Evolutionary conservation across 495 filamentous ascomycete genomes (phyloP), one percentile per base, ranked within the genome.

Genomic region (Friedmanniomyces simplex): DNA sequence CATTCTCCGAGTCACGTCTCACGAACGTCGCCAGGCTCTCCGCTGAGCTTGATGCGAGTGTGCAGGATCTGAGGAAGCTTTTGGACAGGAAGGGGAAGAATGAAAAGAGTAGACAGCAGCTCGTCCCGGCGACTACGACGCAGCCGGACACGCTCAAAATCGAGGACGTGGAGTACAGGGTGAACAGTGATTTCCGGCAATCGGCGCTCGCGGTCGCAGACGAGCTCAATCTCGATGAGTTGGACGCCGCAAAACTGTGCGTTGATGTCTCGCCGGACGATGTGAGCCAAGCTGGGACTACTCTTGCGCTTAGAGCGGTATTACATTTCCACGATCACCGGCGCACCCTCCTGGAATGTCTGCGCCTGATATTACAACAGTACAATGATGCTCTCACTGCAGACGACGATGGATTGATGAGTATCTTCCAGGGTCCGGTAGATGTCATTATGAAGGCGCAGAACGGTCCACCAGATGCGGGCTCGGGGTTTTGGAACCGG

Each of bases 111-210:
- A 74, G 84, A 46, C 75, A 82, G 63, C 65, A 69, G 11, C 69
- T 88, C 26, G 24, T 34, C 48, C 34, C 52, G 14, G 18, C 51
- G 45, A 56, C 16, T 56, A 46, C 54, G 91, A 88, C 56, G 11
- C 45, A 30, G 22, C 50, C 61, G 28, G 47, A 54, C 6, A 64
- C 49, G 3, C 20, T 87, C 22, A 85, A 85, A 63, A 74, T 96
- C 54, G 77, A 79, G 61, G 84, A 84, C 56, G 77, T 78, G 10
- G 82, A 90, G 63, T 96, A 89, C 67, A 63, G 78, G n/a, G 73
- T 97, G 67, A 96, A 95, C 67, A 75, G 84, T 41, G 83, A 91
- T 63, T 97, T 97, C 69, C 79, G 89, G 68, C 82, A 94, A 69
- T 78, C 82, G 54, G 77, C 84, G 34, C 74, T 91, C 18, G 78